Conservation (phyloP, 2,329 filamentous ascomycete species). For the Aspergillus transmontanensis region DNA sequence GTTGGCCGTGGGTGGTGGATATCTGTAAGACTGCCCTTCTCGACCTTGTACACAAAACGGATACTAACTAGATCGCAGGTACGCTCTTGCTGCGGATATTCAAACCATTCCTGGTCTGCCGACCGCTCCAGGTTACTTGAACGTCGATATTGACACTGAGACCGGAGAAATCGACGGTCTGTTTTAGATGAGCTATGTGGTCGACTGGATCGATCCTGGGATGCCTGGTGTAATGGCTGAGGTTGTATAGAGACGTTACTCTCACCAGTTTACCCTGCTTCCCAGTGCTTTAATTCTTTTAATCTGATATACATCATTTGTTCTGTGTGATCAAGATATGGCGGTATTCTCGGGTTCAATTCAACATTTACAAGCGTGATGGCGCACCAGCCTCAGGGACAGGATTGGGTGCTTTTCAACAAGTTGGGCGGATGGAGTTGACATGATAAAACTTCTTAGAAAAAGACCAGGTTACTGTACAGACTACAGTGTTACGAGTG, state of each 20-base stretch:
- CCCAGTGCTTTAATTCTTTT: not conserved
- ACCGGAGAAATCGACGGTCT: constrained; percentile 86
- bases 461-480: not conserved
- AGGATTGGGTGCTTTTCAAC: constrained; percentile 24
- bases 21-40: constrained; percentile 63
- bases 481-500: constrained; percentile 7
- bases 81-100: constrained; percentile 93
- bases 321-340: not conserved
- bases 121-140: constrained; percentile 92
- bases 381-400: not conserved
- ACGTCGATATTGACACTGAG: constrained; percentile 80
- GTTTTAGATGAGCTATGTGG: constrained; percentile 62
- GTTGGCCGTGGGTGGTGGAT: constrained; percentile 91
- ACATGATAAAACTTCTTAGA: not conserved
- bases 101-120: constrained; percentile 96
- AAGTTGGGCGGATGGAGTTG: not conserved
- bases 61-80: constrained; percentile 57
- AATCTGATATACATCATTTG: constrained; percentile 2
- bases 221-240: not conserved
- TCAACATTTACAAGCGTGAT: constrained; percentile 16
- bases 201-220: not conserved
- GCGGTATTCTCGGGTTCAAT: constrained; percentile 9
- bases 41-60: not conserved
- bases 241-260: not conserved
- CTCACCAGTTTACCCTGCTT: constrained; percentile 63